These are phyloP conservation scores for Trifolium repens DNA, from an alignment of 306 rosid genomes.

Conservation along the genomic window DNA sequence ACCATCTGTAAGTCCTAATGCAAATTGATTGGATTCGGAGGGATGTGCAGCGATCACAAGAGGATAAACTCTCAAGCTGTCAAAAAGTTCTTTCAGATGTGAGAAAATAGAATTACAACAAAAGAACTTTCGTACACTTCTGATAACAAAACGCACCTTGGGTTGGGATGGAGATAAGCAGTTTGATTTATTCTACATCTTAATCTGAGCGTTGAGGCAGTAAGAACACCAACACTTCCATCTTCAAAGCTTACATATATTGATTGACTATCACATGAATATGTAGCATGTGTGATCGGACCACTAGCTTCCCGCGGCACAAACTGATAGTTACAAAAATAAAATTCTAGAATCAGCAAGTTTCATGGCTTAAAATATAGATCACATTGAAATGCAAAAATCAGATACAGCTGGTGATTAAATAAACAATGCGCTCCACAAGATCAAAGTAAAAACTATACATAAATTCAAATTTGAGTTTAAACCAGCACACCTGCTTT, in stretches of 20 bases:
- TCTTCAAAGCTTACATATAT: conserved; percentile 94
- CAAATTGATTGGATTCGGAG: conserved; percentile 89
- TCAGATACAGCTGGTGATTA: conserved; percentile 32
- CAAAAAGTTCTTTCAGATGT: conserved; percentile 23
- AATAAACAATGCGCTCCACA: not conserved
- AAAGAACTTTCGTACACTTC: conserved; percentile 29
- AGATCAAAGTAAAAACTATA: conserved; percentile 32
- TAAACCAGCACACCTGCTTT: conserved; percentile 69
- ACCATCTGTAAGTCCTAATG: conserved; percentile 92
- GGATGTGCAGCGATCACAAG: conserved; percentile 98
- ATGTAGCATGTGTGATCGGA: conserved; percentile 92
- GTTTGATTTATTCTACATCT: conserved; percentile 83
- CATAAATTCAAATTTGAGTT: not conserved
- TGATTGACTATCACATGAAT: conserved; percentile 90
- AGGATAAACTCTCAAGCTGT: conserved; percentile 82
- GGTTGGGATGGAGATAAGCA: conserved; percentile 85
- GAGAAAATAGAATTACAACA: conserved; percentile 14
- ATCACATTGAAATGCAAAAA: conserved; percentile 38
- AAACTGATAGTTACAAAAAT: conserved; percentile 56
- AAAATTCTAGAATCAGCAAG: conserved; percentile 27
- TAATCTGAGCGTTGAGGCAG: conserved; percentile 77
- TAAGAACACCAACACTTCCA: conserved; percentile 88
- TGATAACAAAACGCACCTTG: conserved; percentile 60
- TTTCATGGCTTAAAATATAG: conserved; percentile 25
- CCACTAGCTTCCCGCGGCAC: conserved; percentile 81